Evolutionary conservation across 169 alveolate genomes (phyloP).

Genomic region (Plasmodium chabaudi): DNA sequence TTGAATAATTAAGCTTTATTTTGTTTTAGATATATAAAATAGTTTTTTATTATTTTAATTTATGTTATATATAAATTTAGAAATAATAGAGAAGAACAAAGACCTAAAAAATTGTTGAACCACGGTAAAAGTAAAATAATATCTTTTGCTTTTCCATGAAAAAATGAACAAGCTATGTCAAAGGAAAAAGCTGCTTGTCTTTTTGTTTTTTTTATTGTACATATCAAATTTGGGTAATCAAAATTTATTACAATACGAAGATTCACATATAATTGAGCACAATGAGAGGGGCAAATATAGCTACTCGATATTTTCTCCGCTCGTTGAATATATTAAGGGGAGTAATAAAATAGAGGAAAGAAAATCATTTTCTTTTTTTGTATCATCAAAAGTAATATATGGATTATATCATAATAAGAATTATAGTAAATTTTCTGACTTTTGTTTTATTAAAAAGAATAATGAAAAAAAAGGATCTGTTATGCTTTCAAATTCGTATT

Average conservation of each 20-base stretch:
- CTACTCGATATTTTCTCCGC: too few species aligned
- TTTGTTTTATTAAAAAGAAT: conserved; percentile 28
- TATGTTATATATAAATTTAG: too few species aligned
- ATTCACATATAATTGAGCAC: too few species aligned
- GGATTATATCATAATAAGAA: conserved; percentile 45
- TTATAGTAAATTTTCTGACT: conserved; percentile 18
- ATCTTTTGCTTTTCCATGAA: not conserved
- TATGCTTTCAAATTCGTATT: conserved; percentile 4
- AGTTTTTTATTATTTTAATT: too few species aligned
- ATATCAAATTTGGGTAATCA: not conserved
- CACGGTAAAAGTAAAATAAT: not conserved
- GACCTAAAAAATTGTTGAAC: too few species aligned
- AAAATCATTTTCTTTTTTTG: conserved; percentile 5
- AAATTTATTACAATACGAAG: too few species aligned
- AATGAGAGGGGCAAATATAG: too few species aligned
- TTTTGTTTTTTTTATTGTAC: conserved; percentile 4
- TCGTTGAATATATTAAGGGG: too few species aligned
- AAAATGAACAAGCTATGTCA: not conserved
- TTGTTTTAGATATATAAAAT: too few species aligned
- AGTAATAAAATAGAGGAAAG: too few species aligned
- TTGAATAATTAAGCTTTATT: too few species aligned
- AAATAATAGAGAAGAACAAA: too few species aligned
- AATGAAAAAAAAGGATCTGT: conserved; percentile 18
- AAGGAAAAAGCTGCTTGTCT: not conserved
- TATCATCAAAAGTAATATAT: conserved; percentile 52